Evolutionary conservation across 2,329 filamentous ascomycete species (phyloP).

Genomic region (Alternaria gansuensis): DNA sequence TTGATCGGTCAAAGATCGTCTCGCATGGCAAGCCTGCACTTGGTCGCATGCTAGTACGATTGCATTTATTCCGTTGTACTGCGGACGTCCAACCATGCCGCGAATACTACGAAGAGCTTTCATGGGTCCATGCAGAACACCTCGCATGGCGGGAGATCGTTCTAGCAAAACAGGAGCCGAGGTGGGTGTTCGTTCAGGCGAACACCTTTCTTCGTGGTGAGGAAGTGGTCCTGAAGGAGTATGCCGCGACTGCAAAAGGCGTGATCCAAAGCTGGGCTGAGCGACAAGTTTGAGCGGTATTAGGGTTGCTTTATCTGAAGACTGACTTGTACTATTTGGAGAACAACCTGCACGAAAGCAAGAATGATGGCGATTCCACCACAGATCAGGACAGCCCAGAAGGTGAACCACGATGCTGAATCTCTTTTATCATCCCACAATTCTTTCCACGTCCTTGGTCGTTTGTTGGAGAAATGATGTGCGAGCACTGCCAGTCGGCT

Average conservation of each 20-base stretch:
- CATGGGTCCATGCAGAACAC: background rate
- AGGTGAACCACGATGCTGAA: too few species aligned
- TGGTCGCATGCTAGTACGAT: background rate
- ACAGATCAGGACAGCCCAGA: too few species aligned
- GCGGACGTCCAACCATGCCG: background rate
- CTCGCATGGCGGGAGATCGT: background rate
- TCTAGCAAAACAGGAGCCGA: background rate
- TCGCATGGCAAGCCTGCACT: background rate
- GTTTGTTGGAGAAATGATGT: too few species aligned
- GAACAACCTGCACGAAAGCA: too few species aligned
- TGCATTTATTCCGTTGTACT: slow-evolving; percentile 2
- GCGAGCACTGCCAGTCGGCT: too few species aligned
- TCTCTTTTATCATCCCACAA: too few species aligned
- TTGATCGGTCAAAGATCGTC: background rate
- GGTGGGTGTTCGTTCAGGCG: background rate
- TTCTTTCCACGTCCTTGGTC: too few species aligned
- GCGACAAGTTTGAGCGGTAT: too few species aligned
- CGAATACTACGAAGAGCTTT: background rate
- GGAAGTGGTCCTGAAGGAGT: background rate
- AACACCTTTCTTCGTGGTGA: background rate
- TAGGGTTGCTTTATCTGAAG: too few species aligned
- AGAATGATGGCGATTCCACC: too few species aligned
- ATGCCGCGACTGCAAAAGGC: background rate
- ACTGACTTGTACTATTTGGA: too few species aligned
- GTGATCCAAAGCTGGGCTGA: too few species aligned